Conservation (phyloP, 208 protist genomes). For the Trypanosomatidae sp. region DNA sequence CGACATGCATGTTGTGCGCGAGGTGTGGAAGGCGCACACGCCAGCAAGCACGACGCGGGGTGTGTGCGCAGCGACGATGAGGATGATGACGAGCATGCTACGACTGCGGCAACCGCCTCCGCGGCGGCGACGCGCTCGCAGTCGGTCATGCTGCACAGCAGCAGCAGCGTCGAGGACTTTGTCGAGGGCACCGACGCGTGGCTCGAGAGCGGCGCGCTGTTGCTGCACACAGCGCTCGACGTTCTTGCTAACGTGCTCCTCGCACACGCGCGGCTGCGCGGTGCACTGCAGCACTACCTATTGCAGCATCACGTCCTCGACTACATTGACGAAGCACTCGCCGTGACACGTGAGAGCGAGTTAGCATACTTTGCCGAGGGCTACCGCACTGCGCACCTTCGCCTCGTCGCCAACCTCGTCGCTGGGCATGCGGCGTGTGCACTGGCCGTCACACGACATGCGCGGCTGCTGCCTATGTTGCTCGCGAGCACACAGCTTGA, state of each 20-base stretch:
- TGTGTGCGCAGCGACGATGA: too few species aligned
- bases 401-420: constrained; percentile 60
- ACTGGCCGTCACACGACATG: constrained; percentile 16
- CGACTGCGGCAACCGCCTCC: neutral
- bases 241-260: constrained; percentile 43
- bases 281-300: constrained; percentile 42
- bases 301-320: constrained; percentile 23
- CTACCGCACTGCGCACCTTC: constrained; percentile 60
- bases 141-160: constrained; percentile 23
- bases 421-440: constrained; percentile 23
- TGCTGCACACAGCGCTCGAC: constrained; percentile 38
- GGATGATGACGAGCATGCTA: neutral
- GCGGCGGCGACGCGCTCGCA: constrained; percentile 3
- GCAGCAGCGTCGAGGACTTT: constrained; percentile 74
- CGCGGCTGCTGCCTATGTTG: constrained; percentile 29
- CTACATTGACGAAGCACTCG: constrained; percentile 45
- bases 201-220: constrained; percentile 47
- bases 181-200: constrained; percentile 52
- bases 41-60: too few species aligned
- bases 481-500: constrained; percentile 68
- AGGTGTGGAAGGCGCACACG: too few species aligned
- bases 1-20: too few species aligned
- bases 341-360: constrained; percentile 55
- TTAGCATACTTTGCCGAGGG: constrained; percentile 61
- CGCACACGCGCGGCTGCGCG: constrained; percentile 18